Evolutionary conservation across 805 yeast genomes (phyloP).

Genomic region (Suhomyces xylopsoci): DNA sequence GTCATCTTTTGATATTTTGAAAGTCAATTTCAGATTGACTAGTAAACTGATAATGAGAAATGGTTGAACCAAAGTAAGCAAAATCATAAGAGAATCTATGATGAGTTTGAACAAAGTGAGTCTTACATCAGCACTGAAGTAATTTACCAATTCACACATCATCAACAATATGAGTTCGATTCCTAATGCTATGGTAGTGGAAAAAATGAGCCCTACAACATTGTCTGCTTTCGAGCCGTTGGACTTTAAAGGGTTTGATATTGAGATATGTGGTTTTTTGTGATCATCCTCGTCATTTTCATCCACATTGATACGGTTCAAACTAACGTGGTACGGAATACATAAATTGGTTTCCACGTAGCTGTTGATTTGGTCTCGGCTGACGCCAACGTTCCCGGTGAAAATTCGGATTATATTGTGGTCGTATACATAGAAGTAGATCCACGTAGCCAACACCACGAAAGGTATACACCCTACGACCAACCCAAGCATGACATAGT

Average conservation of each 20-base stretch:
- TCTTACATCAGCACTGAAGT: conserved; percentile 20
- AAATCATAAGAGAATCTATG: conserved; percentile 35
- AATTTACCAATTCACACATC: conserved; percentile 34
- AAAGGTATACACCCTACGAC: conserved; percentile 13
- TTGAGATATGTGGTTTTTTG: not conserved
- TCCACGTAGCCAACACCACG: conserved; percentile 15
- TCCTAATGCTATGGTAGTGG: conserved; percentile 28
- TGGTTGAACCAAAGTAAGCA: conserved; percentile 46
- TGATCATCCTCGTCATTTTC: conserved; percentile 13
- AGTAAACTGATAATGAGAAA: conserved; percentile 31
- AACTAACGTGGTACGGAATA: conserved; percentile 11
- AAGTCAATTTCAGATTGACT: conserved; percentile 25
- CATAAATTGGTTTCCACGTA: conserved; percentile 15
- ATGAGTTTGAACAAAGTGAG: conserved; percentile 37
- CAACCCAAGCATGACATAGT: conserved; percentile 1
- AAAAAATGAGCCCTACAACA: conserved; percentile 25
- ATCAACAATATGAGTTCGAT: conserved; percentile 30
- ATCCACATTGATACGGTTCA: conserved; percentile 14
- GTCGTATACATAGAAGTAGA: conserved; percentile 21
- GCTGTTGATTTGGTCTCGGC: conserved; percentile 25
- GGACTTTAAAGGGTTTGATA: not conserved
- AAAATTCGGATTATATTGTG: conserved; percentile 24
- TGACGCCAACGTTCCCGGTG: conserved; percentile 14
- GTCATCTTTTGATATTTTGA: conserved; percentile 7
- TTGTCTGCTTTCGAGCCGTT: not conserved